phyloP scores from a whole-genome alignment of 805 yeast genomes.

The Cyberlindnera euphorbiae region DNA sequence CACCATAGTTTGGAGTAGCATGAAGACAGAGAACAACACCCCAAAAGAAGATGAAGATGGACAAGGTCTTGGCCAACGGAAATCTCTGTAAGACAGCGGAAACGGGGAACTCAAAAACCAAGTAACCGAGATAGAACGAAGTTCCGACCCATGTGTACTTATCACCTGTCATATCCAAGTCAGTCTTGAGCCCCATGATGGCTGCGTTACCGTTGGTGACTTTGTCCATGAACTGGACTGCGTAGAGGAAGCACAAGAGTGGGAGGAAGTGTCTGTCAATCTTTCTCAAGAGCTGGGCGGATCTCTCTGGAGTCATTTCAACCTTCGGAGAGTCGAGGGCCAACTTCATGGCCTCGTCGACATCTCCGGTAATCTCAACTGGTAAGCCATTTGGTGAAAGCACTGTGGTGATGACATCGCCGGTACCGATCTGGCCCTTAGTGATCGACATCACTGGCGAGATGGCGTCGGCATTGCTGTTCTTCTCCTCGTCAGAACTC shows the following conservation, averaged over 20 bases:
- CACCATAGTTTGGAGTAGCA: constrained; percentile 28
- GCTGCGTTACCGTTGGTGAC: constrained; percentile 34
- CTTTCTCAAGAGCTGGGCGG: constrained; percentile 9
- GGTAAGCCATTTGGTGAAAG: too few species aligned
- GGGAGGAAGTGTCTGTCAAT: constrained; percentile 8
- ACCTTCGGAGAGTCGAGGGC: too few species aligned
- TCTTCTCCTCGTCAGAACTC: too few species aligned
- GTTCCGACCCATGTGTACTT: constrained; percentile 52
- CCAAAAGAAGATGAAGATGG: constrained; percentile 50
- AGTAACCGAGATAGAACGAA: constrained; percentile 58
- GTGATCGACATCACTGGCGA: constrained; percentile 1
- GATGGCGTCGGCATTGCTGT: too few species aligned
- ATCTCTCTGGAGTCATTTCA: constrained; percentile 2
- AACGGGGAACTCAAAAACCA: constrained; percentile 50
- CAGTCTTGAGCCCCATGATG: constrained; percentile 44
- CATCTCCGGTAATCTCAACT: too few species aligned
- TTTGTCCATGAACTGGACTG: constrained; percentile 13
- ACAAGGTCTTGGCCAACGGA: constrained; percentile 48
- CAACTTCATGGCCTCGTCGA: too few species aligned
- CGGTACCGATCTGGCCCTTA: background rate
- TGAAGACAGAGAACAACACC: constrained; percentile 49
- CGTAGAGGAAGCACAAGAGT: constrained; percentile 6
- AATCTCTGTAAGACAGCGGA: constrained; percentile 44
- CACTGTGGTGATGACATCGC: too few species aligned
- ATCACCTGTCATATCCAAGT: constrained; percentile 39